Conservation (phyloP, 352 stramenopile genomes). For the Phytophthora hybrid region DNA sequence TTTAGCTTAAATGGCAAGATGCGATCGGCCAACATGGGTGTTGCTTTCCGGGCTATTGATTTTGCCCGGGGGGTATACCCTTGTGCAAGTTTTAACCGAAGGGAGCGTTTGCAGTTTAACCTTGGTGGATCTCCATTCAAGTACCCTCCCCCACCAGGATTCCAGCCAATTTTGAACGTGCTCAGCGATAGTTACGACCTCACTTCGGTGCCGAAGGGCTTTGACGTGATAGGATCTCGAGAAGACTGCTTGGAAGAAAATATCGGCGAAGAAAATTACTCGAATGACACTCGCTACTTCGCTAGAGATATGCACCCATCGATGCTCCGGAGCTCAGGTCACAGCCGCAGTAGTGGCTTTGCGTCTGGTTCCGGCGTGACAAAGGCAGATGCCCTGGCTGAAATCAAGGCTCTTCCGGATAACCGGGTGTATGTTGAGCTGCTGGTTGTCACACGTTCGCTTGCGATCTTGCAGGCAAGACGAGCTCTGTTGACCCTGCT, state of each 20-base stretch:
- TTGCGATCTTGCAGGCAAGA: constrained; percentile 85
- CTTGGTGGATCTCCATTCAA: constrained; percentile 86
- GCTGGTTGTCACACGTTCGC: constrained; percentile 74
- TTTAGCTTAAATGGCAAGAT: constrained; percentile 94
- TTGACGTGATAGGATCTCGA: constrained; percentile 77
- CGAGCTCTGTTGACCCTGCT: constrained; percentile 79
- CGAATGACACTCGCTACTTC: constrained; percentile 82
- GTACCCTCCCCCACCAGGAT: constrained; percentile 75
- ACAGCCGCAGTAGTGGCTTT: constrained; percentile 58
- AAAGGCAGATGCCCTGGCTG: constrained; percentile 73
- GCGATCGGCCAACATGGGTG: constrained; percentile 85
- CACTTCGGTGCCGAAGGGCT: constrained; percentile 66
- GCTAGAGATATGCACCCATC: constrained; percentile 77
- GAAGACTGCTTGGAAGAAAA: constrained; percentile 88
- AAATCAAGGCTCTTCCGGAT: constrained; percentile 84
- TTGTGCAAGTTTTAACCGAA: constrained; percentile 89
- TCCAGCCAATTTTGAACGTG: constrained; percentile 81
- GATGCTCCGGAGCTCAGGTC: constrained; percentile 63
- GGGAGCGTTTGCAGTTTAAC: constrained; percentile 89
- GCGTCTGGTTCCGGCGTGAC: constrained; percentile 48
- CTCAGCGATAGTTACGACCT: constrained; percentile 55
- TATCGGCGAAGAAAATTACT: constrained; percentile 87
- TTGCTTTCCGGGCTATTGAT: constrained; percentile 84
- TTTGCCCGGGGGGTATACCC: constrained; percentile 88
- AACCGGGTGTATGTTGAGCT: constrained; percentile 83